These are phyloP conservation scores for Rhizoctonia solani DNA, from an alignment of 1,284 basidiomycete species.

Conservation along the genomic window DNA sequence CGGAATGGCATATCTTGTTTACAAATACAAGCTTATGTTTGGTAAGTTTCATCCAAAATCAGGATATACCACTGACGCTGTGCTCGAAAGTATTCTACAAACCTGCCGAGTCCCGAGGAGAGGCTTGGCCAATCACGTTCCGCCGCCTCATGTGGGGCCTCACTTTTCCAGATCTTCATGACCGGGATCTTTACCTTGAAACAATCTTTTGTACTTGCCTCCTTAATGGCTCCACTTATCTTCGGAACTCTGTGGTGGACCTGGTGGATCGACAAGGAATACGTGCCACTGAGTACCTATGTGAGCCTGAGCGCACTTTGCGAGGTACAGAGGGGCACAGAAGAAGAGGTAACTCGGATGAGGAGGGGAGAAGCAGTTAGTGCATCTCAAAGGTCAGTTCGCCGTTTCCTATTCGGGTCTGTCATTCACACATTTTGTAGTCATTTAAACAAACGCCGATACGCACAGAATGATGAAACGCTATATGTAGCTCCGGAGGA, in stretches of 20 bases:
- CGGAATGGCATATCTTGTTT: conserved; percentile 89
- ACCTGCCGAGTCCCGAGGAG: conserved; percentile 89
- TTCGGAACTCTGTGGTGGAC: conserved; percentile 78
- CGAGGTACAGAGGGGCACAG: conserved; percentile 85
- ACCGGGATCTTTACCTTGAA: conserved; percentile 88
- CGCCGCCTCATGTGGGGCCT: conserved; percentile 86
- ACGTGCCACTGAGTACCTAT: conserved; percentile 78
- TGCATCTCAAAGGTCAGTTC: conserved; percentile 79
- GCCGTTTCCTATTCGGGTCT: not conserved
- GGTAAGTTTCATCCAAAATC: conserved; percentile 56
- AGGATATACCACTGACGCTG: not conserved
- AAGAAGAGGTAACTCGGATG: conserved; percentile 72
- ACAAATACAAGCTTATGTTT: conserved; percentile 96
- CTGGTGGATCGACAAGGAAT: conserved; percentile 71
- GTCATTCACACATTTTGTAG: conserved; percentile 48
- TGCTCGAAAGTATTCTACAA: conserved; percentile 77
- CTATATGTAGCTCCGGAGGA: conserved; percentile 92
- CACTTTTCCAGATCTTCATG: conserved; percentile 89
- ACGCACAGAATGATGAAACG: conserved; percentile 91
- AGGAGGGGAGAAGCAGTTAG: conserved; percentile 80
- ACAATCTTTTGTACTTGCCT: conserved; percentile 75
- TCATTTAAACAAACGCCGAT: conserved; percentile 79
- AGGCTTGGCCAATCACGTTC: conserved; percentile 94
- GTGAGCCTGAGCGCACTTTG: conserved; percentile 84
- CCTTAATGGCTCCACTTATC: conserved; percentile 79